Evolutionary conservation across 108 stramenopile genomes (phyloP).

Genomic region (Conticribra guillardii): DNA sequence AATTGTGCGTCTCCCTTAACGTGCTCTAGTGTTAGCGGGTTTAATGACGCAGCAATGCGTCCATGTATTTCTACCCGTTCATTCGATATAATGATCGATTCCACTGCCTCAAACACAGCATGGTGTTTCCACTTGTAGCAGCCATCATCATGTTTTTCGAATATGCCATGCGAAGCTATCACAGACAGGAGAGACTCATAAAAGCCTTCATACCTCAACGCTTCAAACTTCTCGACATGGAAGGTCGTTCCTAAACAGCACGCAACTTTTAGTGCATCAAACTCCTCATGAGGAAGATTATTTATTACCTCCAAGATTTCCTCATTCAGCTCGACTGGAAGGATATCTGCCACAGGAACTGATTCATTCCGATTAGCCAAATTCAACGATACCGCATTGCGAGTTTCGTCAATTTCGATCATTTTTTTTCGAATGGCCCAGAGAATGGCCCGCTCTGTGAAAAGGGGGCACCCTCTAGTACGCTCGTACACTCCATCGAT

Average conservation of each 20-base stretch:
- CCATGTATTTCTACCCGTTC: conserved; percentile 37
- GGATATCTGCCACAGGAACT: conserved; percentile 11
- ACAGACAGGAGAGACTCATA: conserved; percentile 15
- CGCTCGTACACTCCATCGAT: conserved; percentile 21
- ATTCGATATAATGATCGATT: conserved; percentile 34
- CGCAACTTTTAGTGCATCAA: conserved; percentile 43
- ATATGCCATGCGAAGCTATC: conserved; percentile 25
- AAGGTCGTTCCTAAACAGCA: conserved; percentile 34
- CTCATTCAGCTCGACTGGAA: conserved; percentile 26
- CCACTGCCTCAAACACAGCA: conserved; percentile 41
- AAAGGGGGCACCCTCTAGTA: conserved; percentile 43
- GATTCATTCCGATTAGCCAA: conserved; percentile 2
- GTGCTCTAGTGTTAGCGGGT: conserved; percentile 2
- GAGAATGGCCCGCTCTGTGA: conserved; percentile 24
- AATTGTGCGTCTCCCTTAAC: conserved; percentile 14
- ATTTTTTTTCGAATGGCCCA: conserved; percentile 41
- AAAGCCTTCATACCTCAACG: conserved; percentile 24
- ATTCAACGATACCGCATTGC: conserved; percentile 27
- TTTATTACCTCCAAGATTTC: conserved; percentile 36
- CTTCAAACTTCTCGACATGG: conserved; percentile 17
- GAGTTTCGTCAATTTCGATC: conserved; percentile 33
- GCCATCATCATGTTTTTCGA: conserved; percentile 12
- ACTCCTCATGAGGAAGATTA: conserved; percentile 25
- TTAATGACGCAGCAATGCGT: conserved; percentile 22
- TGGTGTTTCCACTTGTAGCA: conserved; percentile 31